A percentile compares a stretch with the other conserved stretches of the same genome.
Conservation (phyloP, 2,329 filamentous ascomycete genomes). For the Aspergillus tanneri region DNA sequence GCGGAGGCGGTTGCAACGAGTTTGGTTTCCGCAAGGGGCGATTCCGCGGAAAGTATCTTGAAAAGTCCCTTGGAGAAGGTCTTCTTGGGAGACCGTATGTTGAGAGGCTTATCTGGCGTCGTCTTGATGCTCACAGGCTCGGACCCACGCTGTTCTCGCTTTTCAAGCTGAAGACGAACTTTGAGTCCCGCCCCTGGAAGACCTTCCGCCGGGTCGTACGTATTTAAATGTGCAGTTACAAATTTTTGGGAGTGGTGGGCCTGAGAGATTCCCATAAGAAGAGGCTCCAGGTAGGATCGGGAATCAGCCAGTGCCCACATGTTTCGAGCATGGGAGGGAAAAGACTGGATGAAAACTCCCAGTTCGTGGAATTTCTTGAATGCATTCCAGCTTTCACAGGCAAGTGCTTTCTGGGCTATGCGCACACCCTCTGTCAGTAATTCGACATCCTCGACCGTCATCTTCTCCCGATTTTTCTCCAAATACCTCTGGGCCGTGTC, state of each 20-base stretch:
- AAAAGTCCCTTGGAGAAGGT: constrained; percentile 30
- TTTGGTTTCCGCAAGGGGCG: constrained; percentile 58
- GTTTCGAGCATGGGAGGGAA: constrained; percentile 60
- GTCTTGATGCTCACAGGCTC: constrained; percentile 19
- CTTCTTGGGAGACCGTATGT: constrained; percentile 29
- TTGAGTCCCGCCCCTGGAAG: constrained; percentile 44
- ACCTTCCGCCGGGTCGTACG: constrained; percentile 39
- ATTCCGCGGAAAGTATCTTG: constrained; percentile 37
- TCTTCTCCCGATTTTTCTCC: constrained; percentile 57
- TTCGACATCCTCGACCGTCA: constrained; percentile 60
- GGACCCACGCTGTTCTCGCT: constrained; percentile 19
- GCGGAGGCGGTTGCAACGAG: constrained; percentile 80
- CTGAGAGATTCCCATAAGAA: constrained; percentile 59
- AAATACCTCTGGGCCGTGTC: constrained; percentile 69
- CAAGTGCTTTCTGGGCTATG: constrained; percentile 60
- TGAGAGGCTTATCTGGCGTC: constrained; percentile 26
- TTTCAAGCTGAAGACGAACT: constrained; percentile 30
- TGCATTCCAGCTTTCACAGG: constrained; percentile 63
- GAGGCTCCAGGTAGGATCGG: constrained; percentile 41
- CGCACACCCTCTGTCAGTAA: constrained; percentile 65
- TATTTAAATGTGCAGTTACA: constrained; percentile 44
- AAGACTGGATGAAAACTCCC: constrained; percentile 67
- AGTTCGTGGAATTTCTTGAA: constrained; percentile 74
- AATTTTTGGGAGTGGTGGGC: constrained; percentile 56
- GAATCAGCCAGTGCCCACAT: constrained; percentile 66